These are phyloP conservation scores for Pelagomonas calceolata DNA, from an alignment of 108 stramenopile species.

Conservation along the genomic window DNA sequence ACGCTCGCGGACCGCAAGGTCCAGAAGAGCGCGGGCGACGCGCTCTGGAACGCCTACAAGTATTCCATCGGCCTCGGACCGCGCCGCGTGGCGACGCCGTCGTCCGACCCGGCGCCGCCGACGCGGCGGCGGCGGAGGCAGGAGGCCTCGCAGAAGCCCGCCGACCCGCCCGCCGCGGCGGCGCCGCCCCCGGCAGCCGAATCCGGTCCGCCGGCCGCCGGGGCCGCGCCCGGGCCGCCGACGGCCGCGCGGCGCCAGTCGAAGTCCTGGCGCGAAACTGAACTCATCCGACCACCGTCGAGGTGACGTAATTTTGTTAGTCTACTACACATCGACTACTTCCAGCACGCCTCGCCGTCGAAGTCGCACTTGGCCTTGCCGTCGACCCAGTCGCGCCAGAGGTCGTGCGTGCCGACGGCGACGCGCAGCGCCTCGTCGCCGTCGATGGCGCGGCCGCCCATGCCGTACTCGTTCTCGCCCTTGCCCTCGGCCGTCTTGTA, in stretches of 20 bases:
- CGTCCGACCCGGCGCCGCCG: neutral
- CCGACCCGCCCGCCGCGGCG: neutral
- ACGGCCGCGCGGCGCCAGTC: no score
- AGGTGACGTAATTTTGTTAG: no score
- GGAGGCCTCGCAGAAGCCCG: neutral
- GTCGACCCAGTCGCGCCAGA: neutral
- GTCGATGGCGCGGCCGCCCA: slow-evolving; percentile 17
- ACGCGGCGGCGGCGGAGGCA: neutral
- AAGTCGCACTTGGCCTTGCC: neutral
- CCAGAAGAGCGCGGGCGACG: neutral
- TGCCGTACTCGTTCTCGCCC: slow-evolving; percentile 38
- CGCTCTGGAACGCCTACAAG: neutral
- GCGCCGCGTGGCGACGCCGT: neutral
- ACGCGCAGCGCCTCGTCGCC: neutral
- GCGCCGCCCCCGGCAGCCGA: neutral
- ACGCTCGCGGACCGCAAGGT: neutral
- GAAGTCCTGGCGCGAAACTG: no score
- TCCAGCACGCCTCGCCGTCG: no score
- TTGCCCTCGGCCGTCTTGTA: slow-evolving; percentile 58
- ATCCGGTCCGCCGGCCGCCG: no score
- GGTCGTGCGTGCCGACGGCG: neutral
- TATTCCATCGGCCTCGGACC: neutral
- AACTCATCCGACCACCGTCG: no score
- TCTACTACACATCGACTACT: no score
- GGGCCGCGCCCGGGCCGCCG: no score